Conservation (phyloP, 2,329 filamentous ascomycete species). For the Fusarium sp. region DNA sequence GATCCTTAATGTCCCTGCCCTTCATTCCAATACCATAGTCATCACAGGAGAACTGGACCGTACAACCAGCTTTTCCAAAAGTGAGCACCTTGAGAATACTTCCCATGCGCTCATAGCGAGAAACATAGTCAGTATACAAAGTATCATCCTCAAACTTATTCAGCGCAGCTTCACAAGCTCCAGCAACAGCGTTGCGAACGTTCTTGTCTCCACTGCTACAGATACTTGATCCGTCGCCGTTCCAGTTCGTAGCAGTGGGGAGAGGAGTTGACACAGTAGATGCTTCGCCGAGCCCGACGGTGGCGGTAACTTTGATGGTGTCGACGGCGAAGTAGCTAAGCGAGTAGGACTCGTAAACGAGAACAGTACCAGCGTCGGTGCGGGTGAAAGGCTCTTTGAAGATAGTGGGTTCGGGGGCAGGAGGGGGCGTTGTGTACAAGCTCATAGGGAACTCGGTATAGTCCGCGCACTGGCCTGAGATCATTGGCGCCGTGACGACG, state of each 20-base stretch:
- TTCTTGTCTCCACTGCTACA: constrained; percentile 3
- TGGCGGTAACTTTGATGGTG: constrained; percentile 1
- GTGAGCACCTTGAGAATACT: constrained; percentile 2
- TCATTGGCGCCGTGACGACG: not conserved
- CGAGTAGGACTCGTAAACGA: constrained; percentile 1
- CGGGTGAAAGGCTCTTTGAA: not conserved
- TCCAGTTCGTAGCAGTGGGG: not conserved
- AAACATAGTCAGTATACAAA: not conserved
- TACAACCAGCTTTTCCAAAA: constrained; percentile 2
- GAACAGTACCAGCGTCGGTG: not conserved
- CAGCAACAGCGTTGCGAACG: not conserved
- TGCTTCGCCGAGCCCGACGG: not conserved
- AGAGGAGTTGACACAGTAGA: constrained; percentile 1
- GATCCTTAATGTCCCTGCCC: constrained; percentile 4
- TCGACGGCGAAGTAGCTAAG: not conserved
- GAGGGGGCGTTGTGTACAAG: not conserved
- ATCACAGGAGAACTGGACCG: constrained; percentile 8
- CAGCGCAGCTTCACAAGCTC: not conserved
- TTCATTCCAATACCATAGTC: constrained; percentile 20
- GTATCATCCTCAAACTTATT: constrained; percentile 7
- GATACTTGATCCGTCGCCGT: not conserved
- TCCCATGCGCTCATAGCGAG: not conserved
- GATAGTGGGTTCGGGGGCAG: not conserved
- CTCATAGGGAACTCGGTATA: constrained; percentile 11
- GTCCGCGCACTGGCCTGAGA: not conserved